Percentiles rank a stretch among this genome's conserved stretches.
These are phyloP conservation scores for Neoarthrinium moseri DNA, from an alignment of 2,329 filamentous ascomycete species.

Conservation along the genomic window DNA sequence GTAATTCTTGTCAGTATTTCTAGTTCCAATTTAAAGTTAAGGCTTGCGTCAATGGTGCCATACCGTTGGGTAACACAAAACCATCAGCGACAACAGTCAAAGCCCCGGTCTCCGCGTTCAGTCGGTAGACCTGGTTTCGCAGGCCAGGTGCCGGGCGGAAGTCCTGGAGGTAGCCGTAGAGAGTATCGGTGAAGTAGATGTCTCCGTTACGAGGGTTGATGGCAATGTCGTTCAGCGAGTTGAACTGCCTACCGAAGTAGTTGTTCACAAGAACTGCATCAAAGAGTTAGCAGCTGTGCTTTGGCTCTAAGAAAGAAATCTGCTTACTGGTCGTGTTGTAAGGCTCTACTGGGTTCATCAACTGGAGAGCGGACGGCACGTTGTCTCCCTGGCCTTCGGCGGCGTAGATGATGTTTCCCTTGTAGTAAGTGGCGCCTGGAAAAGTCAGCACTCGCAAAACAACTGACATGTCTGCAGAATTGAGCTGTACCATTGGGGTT, in stretches of 20 bases:
- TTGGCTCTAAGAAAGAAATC: background rate
- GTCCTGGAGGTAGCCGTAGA: constrained; percentile 56
- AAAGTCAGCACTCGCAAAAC: background rate
- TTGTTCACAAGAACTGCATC: constrained; percentile 51
- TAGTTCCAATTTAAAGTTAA: too few relatives aligned
- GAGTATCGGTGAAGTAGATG: constrained; percentile 64
- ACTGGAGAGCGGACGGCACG: constrained; percentile 35
- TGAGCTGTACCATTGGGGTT: constrained; percentile 46
- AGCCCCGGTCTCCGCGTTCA: constrained; percentile 47
- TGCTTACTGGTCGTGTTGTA: constrained; percentile 48
- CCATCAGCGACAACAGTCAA: constrained; percentile 57
- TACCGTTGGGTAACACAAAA: constrained; percentile 54
- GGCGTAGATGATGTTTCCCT: constrained; percentile 46
- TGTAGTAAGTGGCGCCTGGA: constrained; percentile 49
- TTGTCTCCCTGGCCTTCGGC: constrained; percentile 48
- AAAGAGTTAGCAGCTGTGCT: background rate
- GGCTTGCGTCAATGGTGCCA: background rate
- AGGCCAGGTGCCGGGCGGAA: constrained; percentile 54
- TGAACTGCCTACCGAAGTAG: constrained; percentile 59
- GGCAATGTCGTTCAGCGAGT: constrained; percentile 57
- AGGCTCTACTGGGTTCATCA: constrained; percentile 43
- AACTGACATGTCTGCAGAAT: too few relatives aligned
- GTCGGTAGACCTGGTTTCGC: constrained; percentile 59
- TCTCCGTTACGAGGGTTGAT: constrained; percentile 53
- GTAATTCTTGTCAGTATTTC: background rate